Evolutionary conservation across 2,329 filamentous ascomycete species (phyloP), one percentile per base, ranked within the genome.

Genomic region (Rhynchosporium agropyri): DNA sequence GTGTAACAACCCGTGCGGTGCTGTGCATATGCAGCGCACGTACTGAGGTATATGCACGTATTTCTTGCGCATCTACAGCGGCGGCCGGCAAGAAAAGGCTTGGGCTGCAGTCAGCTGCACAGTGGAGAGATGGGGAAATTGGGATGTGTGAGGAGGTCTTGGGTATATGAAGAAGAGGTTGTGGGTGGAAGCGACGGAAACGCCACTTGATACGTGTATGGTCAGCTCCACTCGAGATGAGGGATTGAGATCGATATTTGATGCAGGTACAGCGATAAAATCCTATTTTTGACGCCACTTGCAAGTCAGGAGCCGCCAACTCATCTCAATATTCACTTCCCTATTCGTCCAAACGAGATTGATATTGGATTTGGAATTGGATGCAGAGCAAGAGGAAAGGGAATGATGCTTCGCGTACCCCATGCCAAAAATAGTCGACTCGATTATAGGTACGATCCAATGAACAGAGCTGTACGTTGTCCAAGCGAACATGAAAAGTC

Each of bases 401-500:
- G 40, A 40, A 26, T 15, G 46, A 26, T 75, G 6, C 58, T 60
- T 63, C 51, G 81, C 86, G 80, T 79, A 89, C 86, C 84, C 90
- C 74, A 82, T 79, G 62, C 87, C 89, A 77, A 92, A 93, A 50
- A 93, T 79, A 48, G 76, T 81, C 33, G 86, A 89, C 26, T 88
- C 90, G 76, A 93, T 87, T 68, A 92, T 88, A 31, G 89, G 88
- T 51, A 87, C 82, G 65, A 91, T 89, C 87, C 87, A 94, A 76
- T 91, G 89, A 55, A 97, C 84, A 69, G 76, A 83, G 2, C 87
- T 76, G 74, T 88, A 93, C 13, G 89, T 89, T 4, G 90, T 92
- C 90, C 92, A 97, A 28, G 86, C 92, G 77, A 97, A 97, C 77
- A 91, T 89, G 76, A 97, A 96, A 15, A 98, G 78, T 6, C 91